phyloP scores from a whole-genome alignment of 345 rosid species.

The Lagerstroemia speciosa region DNA sequence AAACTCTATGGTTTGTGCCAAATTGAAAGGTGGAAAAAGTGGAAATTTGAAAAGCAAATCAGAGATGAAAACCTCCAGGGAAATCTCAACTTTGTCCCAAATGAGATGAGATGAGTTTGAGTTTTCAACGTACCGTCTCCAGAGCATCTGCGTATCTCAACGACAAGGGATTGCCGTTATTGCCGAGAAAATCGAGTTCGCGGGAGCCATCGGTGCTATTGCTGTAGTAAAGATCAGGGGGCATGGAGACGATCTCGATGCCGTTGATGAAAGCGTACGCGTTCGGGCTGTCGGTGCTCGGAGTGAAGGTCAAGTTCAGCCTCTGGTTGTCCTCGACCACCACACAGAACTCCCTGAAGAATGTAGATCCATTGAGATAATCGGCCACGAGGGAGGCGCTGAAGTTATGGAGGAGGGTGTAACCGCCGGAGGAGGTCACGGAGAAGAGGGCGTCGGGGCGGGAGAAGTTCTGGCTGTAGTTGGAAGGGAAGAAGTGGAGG shows the following conservation, averaged over 20 bases:
- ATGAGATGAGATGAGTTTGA: background rate
- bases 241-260: slow-evolving; percentile 33
- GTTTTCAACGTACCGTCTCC: slow-evolving; percentile 15
- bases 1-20: background rate
- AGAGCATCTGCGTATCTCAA: slow-evolving; percentile 5
- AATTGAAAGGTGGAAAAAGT: no score
- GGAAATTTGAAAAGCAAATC: no score
- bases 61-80: background rate
- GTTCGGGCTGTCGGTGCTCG: slow-evolving; percentile 7
- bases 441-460: slow-evolving; percentile 14
- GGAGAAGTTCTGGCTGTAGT: slow-evolving; percentile 5
- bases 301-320: slow-evolving; percentile 29
- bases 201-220: background rate
- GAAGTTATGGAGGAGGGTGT: slow-evolving; percentile 20
- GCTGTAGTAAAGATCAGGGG: slow-evolving; percentile 18
- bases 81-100: background rate
- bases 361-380: background rate
- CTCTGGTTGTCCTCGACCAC: background rate
- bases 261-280: slow-evolving; percentile 31
- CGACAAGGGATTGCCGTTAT: background rate
- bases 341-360: slow-evolving; percentile 11
- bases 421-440: slow-evolving; percentile 18
- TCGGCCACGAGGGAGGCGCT: slow-evolving; percentile 17
- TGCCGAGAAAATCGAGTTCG: slow-evolving; percentile 2
- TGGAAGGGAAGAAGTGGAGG: slow-evolving; percentile 18